Base-by-base conservation (phyloP, 208 protist species). In the Ichthyophonus hoferi region DNA sequence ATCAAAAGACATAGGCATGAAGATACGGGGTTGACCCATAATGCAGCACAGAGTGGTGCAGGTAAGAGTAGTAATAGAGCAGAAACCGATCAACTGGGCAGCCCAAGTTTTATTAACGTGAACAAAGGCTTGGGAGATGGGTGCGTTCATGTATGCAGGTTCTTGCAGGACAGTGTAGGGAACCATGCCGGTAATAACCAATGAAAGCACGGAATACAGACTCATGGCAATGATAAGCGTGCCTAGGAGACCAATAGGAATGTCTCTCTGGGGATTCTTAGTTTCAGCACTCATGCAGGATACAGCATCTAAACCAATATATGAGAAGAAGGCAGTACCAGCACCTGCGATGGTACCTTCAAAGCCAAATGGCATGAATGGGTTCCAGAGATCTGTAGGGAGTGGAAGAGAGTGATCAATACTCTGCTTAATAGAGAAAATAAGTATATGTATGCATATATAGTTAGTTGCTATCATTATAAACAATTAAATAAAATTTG, bases 261-360 rank as follows among this genome's bases (percentile, higher is more conserved):
- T 81, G 34, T 81, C 77, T 38, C n/a, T n/a, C n/a, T 81, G 31
- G 14, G 77, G 77, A 31, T 38, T 81, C 35, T 81, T 81, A 38
- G 77, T 38, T 81, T 81, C 77, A 17, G 77, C 77, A 39, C 12
- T 77, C 84, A 87, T 79, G 42, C 39, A 12, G 1, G 40, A 79
- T 24, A 87, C 84, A 58, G 84, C 2, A 78, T 87, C 84, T 37
- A 87, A 79, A 67, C 84, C 84, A 33, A 87, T 17, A 40, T 87
- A 87, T 17, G 42, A 12, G n/a, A 87, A 87, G 84, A 87, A 87
- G 24, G 67, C 42, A 2, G 35, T 67, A 2, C 50, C 84, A 40
- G 84, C 84, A 24, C 84, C 84, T 17, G 34, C 1, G n/a, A 79
- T 87, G 2, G n/a, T 78, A 7, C 84, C 84, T 1, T 1, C 1